Evolutionary conservation across 2,329 filamentous ascomycete genomes (phyloP), one percentile per base, ranked within the genome.

Genomic region (Fusarium euwallaceae): DNA sequence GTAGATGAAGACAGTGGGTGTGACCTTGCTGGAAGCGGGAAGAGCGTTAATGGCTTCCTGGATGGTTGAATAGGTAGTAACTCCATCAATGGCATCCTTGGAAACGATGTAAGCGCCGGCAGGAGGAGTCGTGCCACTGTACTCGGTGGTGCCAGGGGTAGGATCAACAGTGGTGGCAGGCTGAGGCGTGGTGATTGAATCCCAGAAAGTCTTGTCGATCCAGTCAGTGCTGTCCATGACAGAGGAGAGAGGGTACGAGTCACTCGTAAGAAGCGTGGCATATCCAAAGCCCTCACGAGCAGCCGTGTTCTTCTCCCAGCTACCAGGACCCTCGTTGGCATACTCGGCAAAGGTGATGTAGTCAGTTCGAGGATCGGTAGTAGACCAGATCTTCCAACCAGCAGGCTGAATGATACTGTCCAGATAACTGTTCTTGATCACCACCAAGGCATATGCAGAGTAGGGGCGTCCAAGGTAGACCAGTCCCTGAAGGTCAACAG

Each of bases 301-400:
- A 0, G 69, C 75, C 0, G 64, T 56, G 41, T 78, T 78, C 59
- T 76, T 78, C 12, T 77, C 76, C 75, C 76, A 78, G 45, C 71
- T 75, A 59, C 76, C 76, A 4, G 76, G 76, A 10, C 91, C 91
- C 1, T 86, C 86, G 79, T 93, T 93, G 41, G 77, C 82, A 76
- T 88, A 92, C 83, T 92, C 91, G 7, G 82, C 88, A 72, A 89
- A 92, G 14, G 83, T 81, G 4, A 92, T 87, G 79, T 67, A 85
- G 83, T 91, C 90, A 91, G 53, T 84, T 73, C 27, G 76, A 77
- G 90, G 91, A 91, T 9, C 91, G 87, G 2, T 87, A 84, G 20
- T 82, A 64, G 76, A 91, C 91, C 79, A 93, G 84, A 45, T 91
- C 88, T 78, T 78, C 76, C 76, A 78, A 16, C 76, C 76, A 0